Conservation (phyloP, 495 filamentous ascomycete genomes). For the Hypoxylon subgilvum region DNA sequence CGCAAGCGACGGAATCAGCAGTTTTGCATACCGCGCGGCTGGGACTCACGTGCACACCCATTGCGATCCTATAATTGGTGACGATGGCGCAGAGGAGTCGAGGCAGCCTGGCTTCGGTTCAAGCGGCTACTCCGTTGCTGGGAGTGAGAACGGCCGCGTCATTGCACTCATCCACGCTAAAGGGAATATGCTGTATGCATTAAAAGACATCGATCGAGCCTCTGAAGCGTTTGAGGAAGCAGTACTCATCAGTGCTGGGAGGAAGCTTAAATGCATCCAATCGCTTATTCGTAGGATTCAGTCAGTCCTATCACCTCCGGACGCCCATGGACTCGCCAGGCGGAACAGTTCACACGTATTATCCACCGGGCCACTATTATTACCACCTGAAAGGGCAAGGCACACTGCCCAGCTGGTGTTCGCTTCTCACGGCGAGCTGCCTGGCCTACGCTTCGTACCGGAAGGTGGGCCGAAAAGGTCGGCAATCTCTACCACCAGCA, state of each 20-base stretch:
- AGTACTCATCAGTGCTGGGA: slow-evolving; percentile 84
- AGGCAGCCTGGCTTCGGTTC: slow-evolving; percentile 70
- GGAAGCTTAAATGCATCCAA: slow-evolving; percentile 71
- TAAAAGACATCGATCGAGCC: slow-evolving; percentile 82
- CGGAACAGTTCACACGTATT: slow-evolving; percentile 23
- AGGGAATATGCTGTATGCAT: slow-evolving; percentile 94
- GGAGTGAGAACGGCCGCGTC: slow-evolving; percentile 91
- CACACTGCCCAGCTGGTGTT: slow-evolving; percentile 88
- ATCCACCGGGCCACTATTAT: slow-evolving; percentile 62
- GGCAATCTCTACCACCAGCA: slow-evolving; percentile 91
- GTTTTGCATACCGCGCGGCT: slow-evolving; percentile 1
- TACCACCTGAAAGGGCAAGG: slow-evolving; percentile 83
- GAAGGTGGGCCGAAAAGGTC: slow-evolving; percentile 77
- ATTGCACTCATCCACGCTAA: slow-evolving; percentile 93
- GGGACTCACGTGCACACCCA: slow-evolving; percentile 6
- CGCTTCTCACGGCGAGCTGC: slow-evolving; percentile 74
- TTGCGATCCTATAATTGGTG: slow-evolving; percentile 17
- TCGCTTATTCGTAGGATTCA: slow-evolving; percentile 84
- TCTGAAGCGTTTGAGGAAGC: slow-evolving; percentile 95
- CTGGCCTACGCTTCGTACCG: slow-evolving; percentile 77
- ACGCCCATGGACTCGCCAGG: slow-evolving; percentile 39
- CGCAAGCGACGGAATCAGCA: neutral
- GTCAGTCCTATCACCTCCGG: slow-evolving; percentile 63
- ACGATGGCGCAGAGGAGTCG: slow-evolving; percentile 57
- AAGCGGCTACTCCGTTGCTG: slow-evolving; percentile 85